Percentiles rank a stretch among this genome's conserved stretches.
Evolutionary conservation across 176 grass and related monocot genomes (phyloP).

Genomic region (Pontederia paniculata): DNA sequence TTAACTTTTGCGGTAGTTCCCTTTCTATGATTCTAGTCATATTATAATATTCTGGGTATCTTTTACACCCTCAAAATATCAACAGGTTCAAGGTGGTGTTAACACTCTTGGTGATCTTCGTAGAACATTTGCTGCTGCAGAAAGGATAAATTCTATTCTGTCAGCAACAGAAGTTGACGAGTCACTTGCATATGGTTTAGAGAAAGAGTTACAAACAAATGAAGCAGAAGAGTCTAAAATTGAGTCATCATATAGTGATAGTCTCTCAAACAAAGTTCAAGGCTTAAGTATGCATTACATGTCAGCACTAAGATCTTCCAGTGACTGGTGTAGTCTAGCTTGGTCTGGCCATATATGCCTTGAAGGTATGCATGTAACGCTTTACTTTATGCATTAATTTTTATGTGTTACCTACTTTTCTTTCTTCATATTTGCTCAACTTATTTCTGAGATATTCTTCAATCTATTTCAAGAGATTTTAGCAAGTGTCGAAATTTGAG

Average conservation of each 20-base stretch:
- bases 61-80: slow-evolving; percentile 27
- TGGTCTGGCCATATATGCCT: slow-evolving; percentile 84
- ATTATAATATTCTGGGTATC: slow-evolving; percentile 4
- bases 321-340: slow-evolving; percentile 49
- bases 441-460: no score
- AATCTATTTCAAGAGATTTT: no score
- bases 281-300: slow-evolving; percentile 55
- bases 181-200: slow-evolving; percentile 89
- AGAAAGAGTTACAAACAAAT: slow-evolving; percentile 60
- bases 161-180: slow-evolving; percentile 64
- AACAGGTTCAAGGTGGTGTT: slow-evolving; percentile 91
- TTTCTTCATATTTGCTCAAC: no score
- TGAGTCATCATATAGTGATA: slow-evolving; percentile 14
- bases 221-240: slow-evolving; percentile 28
- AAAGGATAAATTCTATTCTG: slow-evolving; percentile 88
- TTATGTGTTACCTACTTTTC: no score
- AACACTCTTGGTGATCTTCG: slow-evolving; percentile 91
- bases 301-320: slow-evolving; percentile 65
- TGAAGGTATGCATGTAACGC: slow-evolving; percentile 72
- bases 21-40: slow-evolving; percentile 2
- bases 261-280: slow-evolving; percentile 19
- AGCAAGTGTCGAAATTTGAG: no score
- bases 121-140: slow-evolving; percentile 59
- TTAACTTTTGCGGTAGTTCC: slow-evolving; percentile 89
- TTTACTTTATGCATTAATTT: no score